Percentiles rank a stretch among this genome's conserved stretches.
phyloP scores from a whole-genome alignment of 177 flowering plant species.

The Vitis hybrid region DNA sequence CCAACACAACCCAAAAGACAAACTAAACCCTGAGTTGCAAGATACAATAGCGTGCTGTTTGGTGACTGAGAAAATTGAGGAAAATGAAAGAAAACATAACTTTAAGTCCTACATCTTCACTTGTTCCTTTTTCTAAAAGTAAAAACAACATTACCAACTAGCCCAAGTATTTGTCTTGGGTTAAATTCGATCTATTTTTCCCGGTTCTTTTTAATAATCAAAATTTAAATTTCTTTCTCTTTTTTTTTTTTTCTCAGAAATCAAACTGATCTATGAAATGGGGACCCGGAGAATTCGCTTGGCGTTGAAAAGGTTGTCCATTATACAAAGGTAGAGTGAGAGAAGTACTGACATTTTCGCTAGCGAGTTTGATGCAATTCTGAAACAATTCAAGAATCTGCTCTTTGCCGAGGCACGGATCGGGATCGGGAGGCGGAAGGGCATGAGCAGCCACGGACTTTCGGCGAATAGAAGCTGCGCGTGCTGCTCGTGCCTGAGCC shows the following conservation, averaged over 20 bases:
- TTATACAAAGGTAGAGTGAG: not conserved
- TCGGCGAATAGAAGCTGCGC: conserved; percentile 80
- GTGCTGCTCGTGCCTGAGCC: conserved; percentile 91
- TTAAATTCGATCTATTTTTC: too few species aligned
- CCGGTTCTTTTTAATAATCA: too few species aligned
- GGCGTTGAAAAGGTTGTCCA: too few species aligned
- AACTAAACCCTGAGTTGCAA: not conserved
- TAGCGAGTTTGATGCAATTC: conserved; percentile 94
- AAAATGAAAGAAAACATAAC: not conserved
- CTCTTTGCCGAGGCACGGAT: conserved; percentile 53
- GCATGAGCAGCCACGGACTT: conserved; percentile 32
- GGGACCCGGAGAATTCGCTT: too few species aligned
- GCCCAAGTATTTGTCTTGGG: too few species aligned
- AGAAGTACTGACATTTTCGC: conserved; percentile 69
- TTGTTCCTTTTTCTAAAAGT: too few species aligned
- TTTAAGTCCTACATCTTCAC: too few species aligned
- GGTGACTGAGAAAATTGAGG: not conserved
- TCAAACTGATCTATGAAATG: too few species aligned
- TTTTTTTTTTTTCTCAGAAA: too few species aligned
- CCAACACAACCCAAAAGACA: conserved; percentile 1
- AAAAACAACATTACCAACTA: not conserved
- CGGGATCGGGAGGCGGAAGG: conserved; percentile 19
- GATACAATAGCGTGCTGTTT: not conserved
- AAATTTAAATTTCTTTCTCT: too few species aligned
- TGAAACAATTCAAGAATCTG: conserved; percentile 80